phyloP scores from a whole-genome alignment of 208 protist genomes.

The Trichomonas tenax region DNA sequence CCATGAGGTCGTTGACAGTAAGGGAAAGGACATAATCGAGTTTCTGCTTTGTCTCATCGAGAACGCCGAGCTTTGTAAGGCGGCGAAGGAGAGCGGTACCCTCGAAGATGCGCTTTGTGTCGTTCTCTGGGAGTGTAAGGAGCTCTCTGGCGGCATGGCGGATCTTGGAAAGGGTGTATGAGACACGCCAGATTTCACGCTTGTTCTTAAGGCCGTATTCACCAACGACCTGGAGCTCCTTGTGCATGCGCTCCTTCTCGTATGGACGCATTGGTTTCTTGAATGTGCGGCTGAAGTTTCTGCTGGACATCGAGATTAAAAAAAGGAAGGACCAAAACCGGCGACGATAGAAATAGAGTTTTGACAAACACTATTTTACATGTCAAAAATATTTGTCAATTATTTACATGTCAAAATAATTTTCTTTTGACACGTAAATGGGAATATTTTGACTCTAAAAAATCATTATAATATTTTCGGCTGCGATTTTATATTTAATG shows the following conservation, averaged over 20 bases:
- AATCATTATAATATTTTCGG: too few relatives aligned
- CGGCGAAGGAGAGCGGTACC: constrained; percentile 93
- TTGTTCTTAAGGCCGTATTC: constrained; percentile 95
- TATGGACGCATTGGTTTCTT: constrained; percentile 93
- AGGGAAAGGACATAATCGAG: constrained; percentile 99
- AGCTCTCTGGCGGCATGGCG: constrained; percentile 89
- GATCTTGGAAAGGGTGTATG: constrained; percentile 95
- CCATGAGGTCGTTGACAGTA: constrained; percentile 90
- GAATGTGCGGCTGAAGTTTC: constrained; percentile 81
- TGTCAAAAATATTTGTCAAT: too few relatives aligned
- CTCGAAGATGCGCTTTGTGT: constrained; percentile 81
- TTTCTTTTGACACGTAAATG: too few relatives aligned
- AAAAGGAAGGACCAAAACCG: background rate
- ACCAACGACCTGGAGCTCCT: constrained; percentile 95
- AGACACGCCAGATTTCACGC: constrained; percentile 95
- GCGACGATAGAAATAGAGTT: too few relatives aligned
- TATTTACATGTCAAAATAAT: too few relatives aligned
- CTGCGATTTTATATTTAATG: too few relatives aligned
- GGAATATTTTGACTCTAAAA: too few relatives aligned
- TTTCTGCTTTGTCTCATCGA: constrained; percentile 90
- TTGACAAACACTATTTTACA: too few relatives aligned
- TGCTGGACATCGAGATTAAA: constrained; percentile 30
- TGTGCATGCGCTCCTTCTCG: constrained; percentile 98
- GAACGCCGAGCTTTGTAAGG: constrained; percentile 88
- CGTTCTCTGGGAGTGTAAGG: constrained; percentile 94